These are phyloP conservation scores for Pontederia paniculata DNA, from an alignment of 176 grass and related monocot genomes.

Conservation along the genomic window DNA sequence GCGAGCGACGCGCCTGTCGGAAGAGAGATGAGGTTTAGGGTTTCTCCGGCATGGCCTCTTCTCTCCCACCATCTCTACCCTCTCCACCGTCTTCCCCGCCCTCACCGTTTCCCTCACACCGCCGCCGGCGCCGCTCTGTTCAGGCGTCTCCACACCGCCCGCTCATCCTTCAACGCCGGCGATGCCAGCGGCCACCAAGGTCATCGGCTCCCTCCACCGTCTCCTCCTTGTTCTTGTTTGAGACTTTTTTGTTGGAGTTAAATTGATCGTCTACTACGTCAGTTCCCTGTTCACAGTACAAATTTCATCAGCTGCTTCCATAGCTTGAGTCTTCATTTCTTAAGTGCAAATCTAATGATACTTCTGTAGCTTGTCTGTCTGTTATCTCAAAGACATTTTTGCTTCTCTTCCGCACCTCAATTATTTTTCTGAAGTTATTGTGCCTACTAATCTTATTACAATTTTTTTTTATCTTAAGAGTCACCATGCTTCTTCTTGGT, in stretches of 20 bases:
- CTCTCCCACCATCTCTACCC: constrained; percentile 1
- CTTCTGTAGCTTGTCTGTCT: too few species aligned
- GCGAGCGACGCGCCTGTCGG: not conserved
- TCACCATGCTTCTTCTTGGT: not conserved
- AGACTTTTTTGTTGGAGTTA: not conserved
- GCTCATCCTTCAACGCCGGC: constrained; percentile 13
- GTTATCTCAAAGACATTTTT: too few species aligned
- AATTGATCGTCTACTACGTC: too few species aligned
- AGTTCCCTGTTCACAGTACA: too few species aligned
- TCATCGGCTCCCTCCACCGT: not conserved
- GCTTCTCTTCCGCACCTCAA: too few species aligned
- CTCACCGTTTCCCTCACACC: not conserved
- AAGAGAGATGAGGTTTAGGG: constrained; percentile 27
- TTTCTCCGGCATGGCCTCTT: constrained; percentile 31
- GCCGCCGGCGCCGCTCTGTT: not conserved
- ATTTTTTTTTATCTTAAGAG: too few species aligned
- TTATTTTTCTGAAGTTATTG: too few species aligned
- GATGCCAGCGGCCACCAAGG: constrained; percentile 21
- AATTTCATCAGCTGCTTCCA: too few species aligned
- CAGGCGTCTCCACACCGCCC: not conserved
- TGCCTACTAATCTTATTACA: too few species aligned
- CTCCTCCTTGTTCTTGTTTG: not conserved
- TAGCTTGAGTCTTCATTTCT: too few species aligned
- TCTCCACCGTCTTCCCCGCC: constrained; percentile 18
- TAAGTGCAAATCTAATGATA: too few species aligned